phyloP scores from a whole-genome alignment of 2,329 filamentous ascomycete species.

The Epichloe coenophiala region DNA sequence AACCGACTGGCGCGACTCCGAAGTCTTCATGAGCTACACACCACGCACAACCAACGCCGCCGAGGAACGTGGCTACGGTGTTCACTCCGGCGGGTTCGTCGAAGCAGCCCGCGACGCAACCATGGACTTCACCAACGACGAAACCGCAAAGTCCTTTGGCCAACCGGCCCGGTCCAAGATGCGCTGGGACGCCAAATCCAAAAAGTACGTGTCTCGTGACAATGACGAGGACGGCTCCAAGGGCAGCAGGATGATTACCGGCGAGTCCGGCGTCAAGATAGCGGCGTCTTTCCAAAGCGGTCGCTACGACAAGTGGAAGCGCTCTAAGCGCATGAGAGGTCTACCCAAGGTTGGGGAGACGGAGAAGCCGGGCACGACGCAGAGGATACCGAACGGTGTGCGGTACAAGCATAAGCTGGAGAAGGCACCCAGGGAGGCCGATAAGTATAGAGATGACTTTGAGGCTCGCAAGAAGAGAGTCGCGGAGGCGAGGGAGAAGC shows the following conservation, averaged over 20 bases:
- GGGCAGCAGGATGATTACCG: constrained; percentile 57
- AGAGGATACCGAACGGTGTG: constrained; percentile 18
- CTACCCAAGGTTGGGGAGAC: constrained; percentile 73
- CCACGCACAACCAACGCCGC: constrained; percentile 67
- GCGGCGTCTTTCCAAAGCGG: constrained; percentile 87
- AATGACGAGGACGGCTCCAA: constrained; percentile 92
- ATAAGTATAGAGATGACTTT: constrained; percentile 86
- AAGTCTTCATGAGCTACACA: constrained; percentile 94
- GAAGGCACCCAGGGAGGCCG: constrained; percentile 81
- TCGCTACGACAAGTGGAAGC: constrained; percentile 86
- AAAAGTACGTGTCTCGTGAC: constrained; percentile 81
- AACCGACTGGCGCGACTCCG: constrained; percentile 64
- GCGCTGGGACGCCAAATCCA: constrained; percentile 94
- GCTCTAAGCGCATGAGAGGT: constrained; percentile 65
- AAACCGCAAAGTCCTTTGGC: constrained; percentile 65
- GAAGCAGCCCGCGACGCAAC: constrained; percentile 74
- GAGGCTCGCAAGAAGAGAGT: constrained; percentile 82
- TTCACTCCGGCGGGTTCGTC: constrained; percentile 78
- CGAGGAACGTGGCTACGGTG: constrained; percentile 86
- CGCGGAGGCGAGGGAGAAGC: constrained; percentile 74
- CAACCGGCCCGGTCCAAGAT: constrained; percentile 61
- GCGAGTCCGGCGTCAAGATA: constrained; percentile 92
- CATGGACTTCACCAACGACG: constrained; percentile 90
- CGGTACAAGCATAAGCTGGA: constrained; percentile 79
- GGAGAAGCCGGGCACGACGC: constrained; percentile 37